Conservation (phyloP, 768 basidiomycete genomes). For the Tricholoma sp. region DNA sequence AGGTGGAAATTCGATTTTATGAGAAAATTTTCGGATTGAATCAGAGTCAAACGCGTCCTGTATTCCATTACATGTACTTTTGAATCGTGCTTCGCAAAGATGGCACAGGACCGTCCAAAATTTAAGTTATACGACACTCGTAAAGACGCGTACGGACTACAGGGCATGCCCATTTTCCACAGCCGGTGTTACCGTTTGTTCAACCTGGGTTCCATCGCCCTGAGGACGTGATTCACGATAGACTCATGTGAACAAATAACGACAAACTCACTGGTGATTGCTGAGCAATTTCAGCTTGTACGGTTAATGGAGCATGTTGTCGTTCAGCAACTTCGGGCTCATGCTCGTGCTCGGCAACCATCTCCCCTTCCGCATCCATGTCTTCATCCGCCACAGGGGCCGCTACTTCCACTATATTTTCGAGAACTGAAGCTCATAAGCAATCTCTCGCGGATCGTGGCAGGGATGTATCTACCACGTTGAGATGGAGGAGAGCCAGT, state of each 20-base stretch:
- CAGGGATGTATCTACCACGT: slow-evolving; percentile 12
- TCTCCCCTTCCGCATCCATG: slow-evolving; percentile 6
- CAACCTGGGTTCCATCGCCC: slow-evolving; percentile 11
- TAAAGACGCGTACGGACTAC: background rate
- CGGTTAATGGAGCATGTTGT: background rate
- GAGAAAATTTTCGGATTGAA: background rate
- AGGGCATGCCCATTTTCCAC: slow-evolving; percentile 3
- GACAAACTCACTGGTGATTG: slow-evolving; percentile 4
- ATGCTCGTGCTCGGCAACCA: background rate
- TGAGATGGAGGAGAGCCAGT: background rate
- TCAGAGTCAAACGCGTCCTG: background rate
- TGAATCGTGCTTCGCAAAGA: background rate
- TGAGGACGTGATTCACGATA: background rate
- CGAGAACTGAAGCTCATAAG: slow-evolving; percentile 20
- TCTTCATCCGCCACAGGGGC: slow-evolving; percentile 5
- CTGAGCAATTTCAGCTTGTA: background rate
- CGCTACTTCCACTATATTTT: slow-evolving; percentile 4
- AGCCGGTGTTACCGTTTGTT: slow-evolving; percentile 5
- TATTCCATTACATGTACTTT: background rate
- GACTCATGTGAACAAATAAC: background rate
- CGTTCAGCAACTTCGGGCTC: background rate
- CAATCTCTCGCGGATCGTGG: slow-evolving; percentile 15
- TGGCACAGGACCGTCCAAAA: background rate
- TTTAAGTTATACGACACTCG: background rate
- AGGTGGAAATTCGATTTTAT: background rate